phyloP scores from a whole-genome alignment of 2,329 filamentous ascomycete genomes.

The Neonectria neomacrospora region DNA sequence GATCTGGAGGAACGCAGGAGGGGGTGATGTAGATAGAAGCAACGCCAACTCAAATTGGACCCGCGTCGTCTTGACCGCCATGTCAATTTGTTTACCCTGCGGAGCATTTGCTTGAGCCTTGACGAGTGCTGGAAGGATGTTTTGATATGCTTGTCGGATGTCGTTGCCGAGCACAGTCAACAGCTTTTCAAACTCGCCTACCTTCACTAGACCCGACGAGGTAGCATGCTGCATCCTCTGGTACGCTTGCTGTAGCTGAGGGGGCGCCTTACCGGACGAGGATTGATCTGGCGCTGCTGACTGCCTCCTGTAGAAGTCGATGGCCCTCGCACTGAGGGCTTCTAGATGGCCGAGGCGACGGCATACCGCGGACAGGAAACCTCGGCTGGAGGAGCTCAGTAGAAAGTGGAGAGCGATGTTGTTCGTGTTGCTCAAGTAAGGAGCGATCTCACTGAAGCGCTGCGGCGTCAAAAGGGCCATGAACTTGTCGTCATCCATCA shows the following conservation, averaged over 20 bases:
- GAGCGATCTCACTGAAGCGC: constrained; percentile 60
- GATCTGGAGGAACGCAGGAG: constrained; percentile 62
- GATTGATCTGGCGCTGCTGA: constrained; percentile 55
- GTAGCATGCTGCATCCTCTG: constrained; percentile 64
- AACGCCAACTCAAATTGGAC: constrained; percentile 62
- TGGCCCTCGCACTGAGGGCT: constrained; percentile 58
- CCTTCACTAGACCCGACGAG: constrained; percentile 64
- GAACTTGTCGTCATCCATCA: constrained; percentile 64
- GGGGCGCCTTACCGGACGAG: constrained; percentile 52
- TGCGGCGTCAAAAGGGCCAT: constrained; percentile 60
- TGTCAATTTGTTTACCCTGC: constrained; percentile 56
- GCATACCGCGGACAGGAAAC: constrained; percentile 76
- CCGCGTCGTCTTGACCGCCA: constrained; percentile 58
- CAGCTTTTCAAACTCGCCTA: constrained; percentile 71
- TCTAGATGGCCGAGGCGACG: constrained; percentile 71
- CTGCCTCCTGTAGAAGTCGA: constrained; percentile 62
- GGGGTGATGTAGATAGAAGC: constrained; percentile 61
- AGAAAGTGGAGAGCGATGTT: constrained; percentile 71
- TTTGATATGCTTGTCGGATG: constrained; percentile 62
- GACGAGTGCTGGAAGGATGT: constrained; percentile 56
- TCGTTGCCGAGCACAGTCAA: constrained; percentile 61
- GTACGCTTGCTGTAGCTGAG: constrained; percentile 67
- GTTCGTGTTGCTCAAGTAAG: constrained; percentile 64
- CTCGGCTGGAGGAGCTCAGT: constrained; percentile 78
- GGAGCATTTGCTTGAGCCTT: constrained; percentile 59